Percentiles rank a stretch among this genome's conserved stretches.
Evolutionary conservation across 495 filamentous ascomycete species (phyloP).

Genomic region (Cladorrhinum samala): DNA sequence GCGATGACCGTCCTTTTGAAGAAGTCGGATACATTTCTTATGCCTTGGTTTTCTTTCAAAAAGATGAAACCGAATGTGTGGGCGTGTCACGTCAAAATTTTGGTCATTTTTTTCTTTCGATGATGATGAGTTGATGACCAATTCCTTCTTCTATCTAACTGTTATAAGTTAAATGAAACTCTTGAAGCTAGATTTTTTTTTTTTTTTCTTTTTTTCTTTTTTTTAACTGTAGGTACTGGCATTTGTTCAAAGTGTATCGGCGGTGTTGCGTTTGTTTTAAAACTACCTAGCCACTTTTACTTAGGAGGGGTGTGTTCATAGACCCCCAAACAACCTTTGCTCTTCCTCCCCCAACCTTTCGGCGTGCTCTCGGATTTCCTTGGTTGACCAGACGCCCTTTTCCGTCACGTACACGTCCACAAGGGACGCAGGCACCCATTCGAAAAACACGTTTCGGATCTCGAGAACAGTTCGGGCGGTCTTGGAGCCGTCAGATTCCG

Average conservation of each 20-base stretch:
- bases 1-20: no score
- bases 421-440: slow-evolving; percentile 52
- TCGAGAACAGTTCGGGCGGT: no score
- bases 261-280: background rate
- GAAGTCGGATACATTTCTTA: no score
- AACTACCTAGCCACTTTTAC: background rate
- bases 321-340: slow-evolving; percentile 25
- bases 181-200: background rate
- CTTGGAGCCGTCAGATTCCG: slow-evolving; percentile 6
- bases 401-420: slow-evolving; percentile 56
- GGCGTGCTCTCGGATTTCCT: slow-evolving; percentile 28
- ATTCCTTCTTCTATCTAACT: background rate
- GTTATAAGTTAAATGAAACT: no score
- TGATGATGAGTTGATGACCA: no score
- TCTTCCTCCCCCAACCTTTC: slow-evolving; percentile 23
- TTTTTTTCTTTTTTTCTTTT: background rate
- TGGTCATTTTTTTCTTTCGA: no score
- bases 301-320: slow-evolving; percentile 19
- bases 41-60: no score
- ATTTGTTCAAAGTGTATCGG: no score
- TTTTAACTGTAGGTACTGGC: background rate
- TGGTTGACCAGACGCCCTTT: slow-evolving; percentile 29
- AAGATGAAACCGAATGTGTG: no score
- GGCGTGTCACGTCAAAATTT: no score
- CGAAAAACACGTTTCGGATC: slow-evolving; percentile 58